Base-by-base conservation (phyloP, 2,329 filamentous ascomycete species). In the Diplodia sapinea region DNA sequence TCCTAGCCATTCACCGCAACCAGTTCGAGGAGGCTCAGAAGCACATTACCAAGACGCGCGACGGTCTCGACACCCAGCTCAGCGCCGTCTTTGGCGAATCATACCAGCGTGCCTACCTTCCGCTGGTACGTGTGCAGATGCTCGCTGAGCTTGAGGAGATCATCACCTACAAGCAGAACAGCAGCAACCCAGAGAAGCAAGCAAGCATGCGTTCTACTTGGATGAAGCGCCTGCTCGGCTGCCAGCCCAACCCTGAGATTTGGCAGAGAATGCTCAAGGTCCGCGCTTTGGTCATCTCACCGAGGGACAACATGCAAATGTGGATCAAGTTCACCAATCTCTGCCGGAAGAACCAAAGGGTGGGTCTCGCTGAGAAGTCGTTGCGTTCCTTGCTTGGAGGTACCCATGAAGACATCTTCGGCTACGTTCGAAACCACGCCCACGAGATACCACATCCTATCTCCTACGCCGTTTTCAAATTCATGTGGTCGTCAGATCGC, bases 291-390 rank as follows among this genome's bases (percentile, higher is more conserved):
- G 95, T 99, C 68, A 94, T 98, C 69, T 90, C 90, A 0, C 94
- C 96, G 0, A 88, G 88, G 40, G 94, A 99, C 77, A 97, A 97
- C 74, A 93, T 96, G 84, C 92, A 96, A 74, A 99, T 99, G 93
- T 97, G 94, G 89, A 98, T 99, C 83, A 99, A 99, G 78, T 99
- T 97, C 77, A 92, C 95, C 74, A 99, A 98, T 74, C 87, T 99
- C 6, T 99, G 96, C 79, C 91, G 96, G 74, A 99, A 99, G 79
- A 97, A 94, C 54, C 91, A 93, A 68, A 91, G 95, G 36, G 94
- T 94, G 85, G 94, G 95, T 11, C 86, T 99, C 59, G 95, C 95
- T 0, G 95, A 99, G 81, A 96, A 97, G 81, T 96, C 94, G 12
- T 83, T 99, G 65, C 94, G 95, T 77, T 92, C 93, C 69, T 84